phyloP scores from a whole-genome alignment of 2,329 filamentous ascomycete genomes.

The Sclerotinia minor region DNA sequence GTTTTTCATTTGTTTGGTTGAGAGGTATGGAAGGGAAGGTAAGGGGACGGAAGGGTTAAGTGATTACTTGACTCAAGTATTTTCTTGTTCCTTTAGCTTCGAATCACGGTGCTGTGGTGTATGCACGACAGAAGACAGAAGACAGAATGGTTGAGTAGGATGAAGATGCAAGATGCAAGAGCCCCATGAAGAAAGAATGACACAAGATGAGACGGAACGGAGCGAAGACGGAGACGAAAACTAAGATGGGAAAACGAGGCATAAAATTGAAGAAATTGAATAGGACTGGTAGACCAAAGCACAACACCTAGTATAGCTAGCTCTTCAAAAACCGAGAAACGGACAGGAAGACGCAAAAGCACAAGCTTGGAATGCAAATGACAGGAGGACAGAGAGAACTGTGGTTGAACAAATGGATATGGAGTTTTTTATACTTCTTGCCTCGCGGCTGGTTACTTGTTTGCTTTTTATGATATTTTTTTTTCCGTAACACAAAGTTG shows the following conservation, averaged over 20 bases:
- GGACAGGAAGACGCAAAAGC: background rate
- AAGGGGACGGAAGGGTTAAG: background rate
- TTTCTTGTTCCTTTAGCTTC: background rate
- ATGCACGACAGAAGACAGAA: too few relatives aligned
- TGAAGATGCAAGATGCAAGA: background rate
- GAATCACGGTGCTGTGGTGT: too few relatives aligned
- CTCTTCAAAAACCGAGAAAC: background rate
- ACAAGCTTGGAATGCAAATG: constrained; percentile 19
- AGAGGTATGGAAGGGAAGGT: background rate
- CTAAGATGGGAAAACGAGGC: too few relatives aligned
- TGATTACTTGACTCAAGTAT: background rate
- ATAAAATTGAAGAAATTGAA: background rate
- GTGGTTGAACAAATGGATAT: constrained; percentile 17
- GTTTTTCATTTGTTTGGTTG: background rate
- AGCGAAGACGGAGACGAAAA: background rate
- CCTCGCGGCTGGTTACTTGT: constrained; percentile 36
- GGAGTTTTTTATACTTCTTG: constrained; percentile 33
- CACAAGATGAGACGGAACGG: background rate
- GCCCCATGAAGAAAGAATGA: too few relatives aligned
- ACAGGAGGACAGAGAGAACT: constrained; percentile 27
- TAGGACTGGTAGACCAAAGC: background rate
- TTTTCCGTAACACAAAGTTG: background rate
- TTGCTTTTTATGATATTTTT: background rate
- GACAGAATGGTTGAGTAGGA: background rate
- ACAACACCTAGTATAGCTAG: background rate